A percentile compares a stretch with the other conserved stretches of the same genome.
Evolutionary conservation across 2,329 filamentous ascomycete species (phyloP).

Genomic region (Calonectria naviculata): DNA sequence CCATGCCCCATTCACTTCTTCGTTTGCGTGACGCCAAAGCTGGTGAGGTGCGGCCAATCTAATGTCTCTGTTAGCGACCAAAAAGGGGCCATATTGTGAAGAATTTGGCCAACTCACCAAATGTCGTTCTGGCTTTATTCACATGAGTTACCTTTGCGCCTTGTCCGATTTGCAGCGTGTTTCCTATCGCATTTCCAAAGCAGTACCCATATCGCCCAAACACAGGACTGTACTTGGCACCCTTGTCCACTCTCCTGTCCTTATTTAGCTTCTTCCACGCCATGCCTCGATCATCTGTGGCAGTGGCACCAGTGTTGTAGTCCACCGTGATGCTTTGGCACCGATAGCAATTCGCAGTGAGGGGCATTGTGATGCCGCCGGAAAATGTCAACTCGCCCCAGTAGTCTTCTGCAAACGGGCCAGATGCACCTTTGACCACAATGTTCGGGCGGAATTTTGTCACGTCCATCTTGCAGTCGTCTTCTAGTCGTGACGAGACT

Average conservation of each 20-base stretch:
- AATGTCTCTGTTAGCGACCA: not conserved
- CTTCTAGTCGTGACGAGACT: slow-evolving; percentile 23
- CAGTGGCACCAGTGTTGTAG: slow-evolving; percentile 33
- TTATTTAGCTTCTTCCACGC: slow-evolving; percentile 41
- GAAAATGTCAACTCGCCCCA: slow-evolving; percentile 34
- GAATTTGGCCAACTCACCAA: slow-evolving; percentile 31
- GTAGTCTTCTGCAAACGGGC: slow-evolving; percentile 31
- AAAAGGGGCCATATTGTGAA: too few species aligned
- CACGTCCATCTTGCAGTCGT: slow-evolving; percentile 31
- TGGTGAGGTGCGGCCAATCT: slow-evolving; percentile 35
- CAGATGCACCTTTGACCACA: slow-evolving; percentile 32
- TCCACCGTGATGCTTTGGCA: slow-evolving; percentile 41
- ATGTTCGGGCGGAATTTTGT: slow-evolving; percentile 40
- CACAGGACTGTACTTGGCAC: slow-evolving; percentile 37
- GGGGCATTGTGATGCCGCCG: slow-evolving; percentile 27
- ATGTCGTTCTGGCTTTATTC: slow-evolving; percentile 28
- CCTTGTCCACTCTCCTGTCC: slow-evolving; percentile 34
- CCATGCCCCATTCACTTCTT: not conserved
- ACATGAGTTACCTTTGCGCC: slow-evolving; percentile 21
- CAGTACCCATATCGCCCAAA: slow-evolving; percentile 39
- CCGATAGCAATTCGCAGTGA: slow-evolving; percentile 36
- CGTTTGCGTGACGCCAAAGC: slow-evolving; percentile 27
- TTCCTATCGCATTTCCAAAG: slow-evolving; percentile 21
- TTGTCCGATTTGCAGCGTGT: slow-evolving; percentile 23
- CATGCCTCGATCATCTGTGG: slow-evolving; percentile 29